phyloP scores from a whole-genome alignment of 192 early-diverging fungal species.

The Pilaira anomala region DNA sequence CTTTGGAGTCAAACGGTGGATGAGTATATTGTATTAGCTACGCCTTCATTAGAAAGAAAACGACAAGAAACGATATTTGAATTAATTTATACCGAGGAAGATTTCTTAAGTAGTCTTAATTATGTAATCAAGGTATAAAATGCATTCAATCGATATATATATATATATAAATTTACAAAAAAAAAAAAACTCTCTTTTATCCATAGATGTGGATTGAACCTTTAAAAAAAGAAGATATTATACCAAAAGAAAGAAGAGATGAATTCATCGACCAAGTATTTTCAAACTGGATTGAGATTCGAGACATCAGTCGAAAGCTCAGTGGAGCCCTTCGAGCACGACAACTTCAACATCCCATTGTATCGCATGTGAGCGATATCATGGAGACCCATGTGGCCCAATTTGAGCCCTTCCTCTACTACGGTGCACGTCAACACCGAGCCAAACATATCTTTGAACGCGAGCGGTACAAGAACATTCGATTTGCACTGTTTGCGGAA shows the following conservation, averaged over 20 bases:
- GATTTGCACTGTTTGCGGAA: slow-evolving; percentile 75
- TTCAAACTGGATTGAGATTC: slow-evolving; percentile 67
- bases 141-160: neutral
- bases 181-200: neutral
- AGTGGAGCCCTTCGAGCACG: slow-evolving; percentile 55
- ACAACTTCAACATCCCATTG: slow-evolving; percentile 67
- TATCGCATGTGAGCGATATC: slow-evolving; percentile 83
- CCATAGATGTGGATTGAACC: slow-evolving; percentile 63
- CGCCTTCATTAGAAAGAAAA: slow-evolving; percentile 61
- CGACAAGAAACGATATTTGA: slow-evolving; percentile 94
- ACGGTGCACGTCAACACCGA: slow-evolving; percentile 80
- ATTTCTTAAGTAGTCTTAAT: slow-evolving; percentile 86
- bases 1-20: slow-evolving; percentile 13
- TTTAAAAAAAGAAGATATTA: slow-evolving; percentile 60
- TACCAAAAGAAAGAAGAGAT: slow-evolving; percentile 59
- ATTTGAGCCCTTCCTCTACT: slow-evolving; percentile 77
- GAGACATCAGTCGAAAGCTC: slow-evolving; percentile 60
- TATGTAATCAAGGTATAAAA: slow-evolving; percentile 66
- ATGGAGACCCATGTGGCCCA: slow-evolving; percentile 65
- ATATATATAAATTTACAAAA: neutral
- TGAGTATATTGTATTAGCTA: slow-evolving; percentile 10
- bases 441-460: slow-evolving; percentile 78
- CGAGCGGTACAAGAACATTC: slow-evolving; percentile 63
- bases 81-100: slow-evolving; percentile 83
- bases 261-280: slow-evolving; percentile 78